A percentile compares a stretch with the other conserved stretches of the same genome.
Evolutionary conservation across 352 stramenopile species (phyloP).

Genomic region (Halophytophthora polymorphica): DNA sequence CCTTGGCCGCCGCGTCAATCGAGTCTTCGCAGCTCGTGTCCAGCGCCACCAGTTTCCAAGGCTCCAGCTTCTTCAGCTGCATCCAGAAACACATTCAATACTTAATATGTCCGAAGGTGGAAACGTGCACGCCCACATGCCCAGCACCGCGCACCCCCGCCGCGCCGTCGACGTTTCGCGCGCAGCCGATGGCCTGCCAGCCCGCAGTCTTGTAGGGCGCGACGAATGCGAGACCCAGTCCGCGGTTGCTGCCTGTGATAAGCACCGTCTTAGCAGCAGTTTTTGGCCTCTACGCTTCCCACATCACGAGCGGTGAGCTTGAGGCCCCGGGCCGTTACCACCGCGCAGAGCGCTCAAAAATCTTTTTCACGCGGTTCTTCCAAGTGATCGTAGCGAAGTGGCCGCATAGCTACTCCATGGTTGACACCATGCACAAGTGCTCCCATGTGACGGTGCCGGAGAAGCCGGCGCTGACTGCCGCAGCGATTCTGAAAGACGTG

Average conservation of each 20-base stretch:
- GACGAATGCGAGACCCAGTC: conserved; percentile 29
- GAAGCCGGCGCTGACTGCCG: conserved; percentile 20
- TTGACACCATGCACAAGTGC: conserved; percentile 23
- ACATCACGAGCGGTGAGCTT: too few species aligned
- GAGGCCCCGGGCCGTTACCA: conserved; percentile 42
- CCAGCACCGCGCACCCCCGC: conserved; percentile 10
- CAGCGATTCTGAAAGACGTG: conserved; percentile 31
- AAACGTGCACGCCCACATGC: not conserved
- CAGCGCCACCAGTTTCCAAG: not conserved
- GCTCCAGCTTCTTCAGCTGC: conserved; percentile 20
- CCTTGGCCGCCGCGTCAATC: conserved; percentile 22
- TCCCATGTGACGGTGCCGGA: conserved; percentile 38
- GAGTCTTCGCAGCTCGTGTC: conserved; percentile 19
- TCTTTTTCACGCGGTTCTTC: conserved; percentile 29
- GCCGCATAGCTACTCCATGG: conserved; percentile 31
- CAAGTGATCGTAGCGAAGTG: conserved; percentile 13
- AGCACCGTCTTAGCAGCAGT: conserved; percentile 22
- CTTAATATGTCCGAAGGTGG: not conserved
- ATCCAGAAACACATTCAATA: not conserved
- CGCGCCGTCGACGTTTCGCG: conserved; percentile 18
- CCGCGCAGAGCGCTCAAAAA: conserved; percentile 24
- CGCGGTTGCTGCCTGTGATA: conserved; percentile 29
- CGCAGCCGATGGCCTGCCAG: conserved; percentile 29
- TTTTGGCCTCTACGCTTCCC: conserved; percentile 27
- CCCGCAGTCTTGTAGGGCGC: conserved; percentile 23